Evolutionary conservation across 1,284 basidiomycete genomes (phyloP), one percentile per base, ranked within the genome.

Genomic region (Moesziomyces globuligerus): DNA sequence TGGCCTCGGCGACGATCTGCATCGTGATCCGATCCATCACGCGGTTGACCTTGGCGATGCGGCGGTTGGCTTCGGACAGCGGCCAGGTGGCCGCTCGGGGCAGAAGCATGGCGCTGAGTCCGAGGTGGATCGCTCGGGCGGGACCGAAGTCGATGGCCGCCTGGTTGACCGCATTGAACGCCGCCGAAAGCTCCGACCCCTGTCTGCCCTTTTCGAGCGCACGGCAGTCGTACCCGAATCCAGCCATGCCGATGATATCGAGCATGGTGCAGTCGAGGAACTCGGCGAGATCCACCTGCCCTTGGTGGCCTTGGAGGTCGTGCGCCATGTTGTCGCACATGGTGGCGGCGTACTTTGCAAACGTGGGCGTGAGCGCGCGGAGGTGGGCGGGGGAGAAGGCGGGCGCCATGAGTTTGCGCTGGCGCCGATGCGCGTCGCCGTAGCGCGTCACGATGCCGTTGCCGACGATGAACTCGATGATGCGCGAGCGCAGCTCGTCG

Each of bases 171-270:
- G 42, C 15, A 45, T 72, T 68, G 46, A 72, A 72, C 7, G 59
- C 64, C 0, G 51, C 34, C 23, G 48, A 53, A 1, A 72, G 41
- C 40, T 68, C 69, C 5, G 51, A 59, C 2, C 60, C 56, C n/a
- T 61, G 53, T 3, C 74, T 34, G 1, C 75, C 75, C 21, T 52
- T 48, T 5, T 80, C 70, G 2, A 81, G 49, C 17, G 78, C 67
- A 0, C 48, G 21, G 32, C 80, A 81, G 18, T 61, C 45, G 45
- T 74, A 70, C 23, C 71, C 65, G 49, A 82, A 82, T 2, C 79
- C 80, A 4, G 76, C 66, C 39, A 74, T 70, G 26, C 80, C 80
- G 41, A 82, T 81, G 43, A 82, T 81, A 40, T 78, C 75, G 26
- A 78, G 59, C 57, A 73, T 78, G 4, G 68, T 68, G 36, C 71